phyloP scores from a whole-genome alignment of 306 rosid genomes.

The Hippophae rhamnoides region DNA sequence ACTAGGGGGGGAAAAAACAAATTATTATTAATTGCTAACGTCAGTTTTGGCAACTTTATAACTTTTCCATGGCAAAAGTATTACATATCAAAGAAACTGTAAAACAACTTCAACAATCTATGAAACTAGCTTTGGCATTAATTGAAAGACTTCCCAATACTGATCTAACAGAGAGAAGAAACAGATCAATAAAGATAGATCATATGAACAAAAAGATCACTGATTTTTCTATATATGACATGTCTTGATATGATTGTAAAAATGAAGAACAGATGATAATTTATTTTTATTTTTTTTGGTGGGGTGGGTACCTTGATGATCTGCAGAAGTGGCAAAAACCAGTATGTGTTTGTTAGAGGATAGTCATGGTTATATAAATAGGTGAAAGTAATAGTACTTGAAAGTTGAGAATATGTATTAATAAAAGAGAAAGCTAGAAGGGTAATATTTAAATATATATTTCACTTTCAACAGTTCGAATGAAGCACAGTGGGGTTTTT shows the following conservation, averaged over 20 bases:
- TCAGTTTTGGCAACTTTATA: slow-evolving; percentile 36
- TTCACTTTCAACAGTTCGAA: slow-evolving; percentile 26
- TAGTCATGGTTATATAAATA: slow-evolving; percentile 29
- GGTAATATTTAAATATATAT: slow-evolving; percentile 18
- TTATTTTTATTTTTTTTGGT: not conserved
- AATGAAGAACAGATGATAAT: too few relatives aligned
- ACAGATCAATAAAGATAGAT: too few relatives aligned
- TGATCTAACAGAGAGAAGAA: too few relatives aligned
- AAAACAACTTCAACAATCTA: too few relatives aligned
- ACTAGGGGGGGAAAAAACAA: slow-evolving; percentile 27
- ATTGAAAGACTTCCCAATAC: too few relatives aligned
- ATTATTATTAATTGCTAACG: slow-evolving; percentile 19
- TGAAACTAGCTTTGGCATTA: too few relatives aligned
- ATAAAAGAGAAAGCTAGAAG: slow-evolving; percentile 14
- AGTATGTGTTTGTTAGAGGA: slow-evolving; percentile 27
- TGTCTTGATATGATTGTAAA: too few relatives aligned
- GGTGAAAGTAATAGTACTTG: slow-evolving; percentile 40
- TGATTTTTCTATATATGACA: too few relatives aligned
- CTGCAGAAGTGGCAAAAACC: slow-evolving; percentile 25
- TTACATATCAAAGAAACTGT: not conserved
- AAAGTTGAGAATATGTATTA: slow-evolving; percentile 12
- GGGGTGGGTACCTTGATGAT: slow-evolving; percentile 36
- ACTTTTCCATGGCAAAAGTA: not conserved
- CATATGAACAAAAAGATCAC: too few relatives aligned
- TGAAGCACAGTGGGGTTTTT: slow-evolving; percentile 33